Base-by-base conservation (phyloP, 768 basidiomycete species). In the Dioszegia hungarica region DNA sequence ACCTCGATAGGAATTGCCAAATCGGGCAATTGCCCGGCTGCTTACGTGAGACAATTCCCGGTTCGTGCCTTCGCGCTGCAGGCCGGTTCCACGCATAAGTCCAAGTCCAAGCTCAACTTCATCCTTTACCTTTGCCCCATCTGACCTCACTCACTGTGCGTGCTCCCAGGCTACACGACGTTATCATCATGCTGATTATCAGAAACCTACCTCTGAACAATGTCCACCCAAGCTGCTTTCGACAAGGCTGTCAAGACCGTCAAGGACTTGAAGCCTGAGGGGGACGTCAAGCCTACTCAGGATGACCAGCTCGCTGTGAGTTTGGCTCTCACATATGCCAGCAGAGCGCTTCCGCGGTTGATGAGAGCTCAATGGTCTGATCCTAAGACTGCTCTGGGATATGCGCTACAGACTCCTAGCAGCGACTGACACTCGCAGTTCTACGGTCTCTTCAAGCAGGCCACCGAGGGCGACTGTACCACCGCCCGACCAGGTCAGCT, bases 401-500 rank as follows among this genome's bases (percentile, higher is more conserved):
- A n/a, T n/a, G n/a, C n/a, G n/a, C n/a, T n/a, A n/a, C n/a, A n/a
- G n/a, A n/a, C n/a, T n/a, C n/a, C n/a, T n/a, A n/a, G n/a, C n/a
- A n/a, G n/a, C 25, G 15, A 34, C 47, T 37, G 24, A 27, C 25
- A 34, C 22, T 12, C n/a, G 10, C 68, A 97, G 93, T 95, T 95
- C 81, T 99, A 98, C 81, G 82, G 81, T 65, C 84, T 86, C 77
- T 97, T 81, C 83, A 99, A 98, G 82, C 92, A 94, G 81, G 90
- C 83, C 41, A 90, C 80, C 6, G 70, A 83, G 34, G 91, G 92
- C 48, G 86, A 93, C 75, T 81, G 82, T 64, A 86, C 81, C 73
- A 84, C 79, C 49, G 0, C 69, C 75, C 24, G 60, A 49, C 74
- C 74, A 24, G 74, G 70, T 59, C 43, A 54, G 64, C 59, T 47